Evolutionary conservation across 2,329 filamentous ascomycete species (phyloP).

Genomic region (Cladorrhinum sp.): DNA sequence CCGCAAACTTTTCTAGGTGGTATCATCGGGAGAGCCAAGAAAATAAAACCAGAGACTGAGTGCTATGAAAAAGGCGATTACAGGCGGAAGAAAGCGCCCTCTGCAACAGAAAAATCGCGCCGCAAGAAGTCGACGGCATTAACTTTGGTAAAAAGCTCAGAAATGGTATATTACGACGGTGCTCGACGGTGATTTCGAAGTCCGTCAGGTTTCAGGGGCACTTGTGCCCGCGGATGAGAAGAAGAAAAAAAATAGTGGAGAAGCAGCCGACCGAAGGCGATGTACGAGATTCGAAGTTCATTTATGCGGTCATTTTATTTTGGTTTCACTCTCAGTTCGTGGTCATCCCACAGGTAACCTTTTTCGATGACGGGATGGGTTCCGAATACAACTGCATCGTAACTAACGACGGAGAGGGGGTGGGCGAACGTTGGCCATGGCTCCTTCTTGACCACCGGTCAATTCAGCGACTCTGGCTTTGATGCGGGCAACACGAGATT

Average conservation of each 20-base stretch:
- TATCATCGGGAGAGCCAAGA: conserved; percentile 28
- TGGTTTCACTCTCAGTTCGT: conserved; percentile 10
- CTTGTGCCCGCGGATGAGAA: neutral
- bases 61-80: conserved; percentile 8
- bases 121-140: neutral
- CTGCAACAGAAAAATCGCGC: neutral
- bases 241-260: conserved; percentile 9
- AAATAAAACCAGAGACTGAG: conserved; percentile 6
- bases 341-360: neutral
- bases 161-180: conserved; percentile 22
- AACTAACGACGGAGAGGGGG: conserved; percentile 32
- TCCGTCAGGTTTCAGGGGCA: neutral
- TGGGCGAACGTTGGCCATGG: conserved; percentile 32
- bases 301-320: conserved; percentile 2
- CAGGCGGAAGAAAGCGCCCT: conserved; percentile 6
- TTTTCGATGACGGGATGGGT: neutral
- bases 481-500: conserved; percentile 94
- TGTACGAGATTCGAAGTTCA: conserved; percentile 7
- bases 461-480: conserved; percentile 95
- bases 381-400: conserved; percentile 12
- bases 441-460: conserved; percentile 75
- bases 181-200: conserved; percentile 5
- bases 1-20: conserved; percentile 30
- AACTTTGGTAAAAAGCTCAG: neutral
- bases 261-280: conserved; percentile 13